A percentile compares a stretch with the other conserved stretches of the same genome.
Evolutionary conservation across 2,329 filamentous ascomycete genomes (phyloP).

Genomic region (Aspergillus floridensis): DNA sequence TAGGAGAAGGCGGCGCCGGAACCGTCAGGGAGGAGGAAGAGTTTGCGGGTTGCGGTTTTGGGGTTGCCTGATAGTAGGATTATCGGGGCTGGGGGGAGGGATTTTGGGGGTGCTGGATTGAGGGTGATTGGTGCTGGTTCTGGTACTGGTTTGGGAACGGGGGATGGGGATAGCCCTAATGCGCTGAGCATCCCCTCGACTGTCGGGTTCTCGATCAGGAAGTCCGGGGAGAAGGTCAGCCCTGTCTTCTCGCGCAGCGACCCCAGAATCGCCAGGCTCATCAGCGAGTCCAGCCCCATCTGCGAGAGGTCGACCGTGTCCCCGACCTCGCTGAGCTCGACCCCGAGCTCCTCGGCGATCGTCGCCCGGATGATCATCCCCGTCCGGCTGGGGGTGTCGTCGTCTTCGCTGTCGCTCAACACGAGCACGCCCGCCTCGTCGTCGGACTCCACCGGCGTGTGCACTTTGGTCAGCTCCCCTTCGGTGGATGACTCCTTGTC

Average conservation of each 20-base stretch:
- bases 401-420: neutral
- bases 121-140: too few relatives aligned
- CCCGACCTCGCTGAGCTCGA: neutral
- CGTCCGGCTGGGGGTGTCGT: too few relatives aligned
- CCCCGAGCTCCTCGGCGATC: slow-evolving; percentile 6
- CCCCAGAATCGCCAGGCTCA: slow-evolving; percentile 5
- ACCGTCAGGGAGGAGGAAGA: slow-evolving; percentile 52
- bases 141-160: too few relatives aligned
- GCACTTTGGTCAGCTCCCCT: too few relatives aligned
- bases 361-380: neutral
- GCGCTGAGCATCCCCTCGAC: too few relatives aligned
- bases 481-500: too few relatives aligned
- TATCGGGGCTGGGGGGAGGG: too few relatives aligned
- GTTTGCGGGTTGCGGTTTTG: slow-evolving; percentile 11
- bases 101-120: too few relatives aligned
- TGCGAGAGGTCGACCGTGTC: neutral
- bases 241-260: slow-evolving; percentile 1
- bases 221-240: neutral
- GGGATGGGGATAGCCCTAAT: too few relatives aligned
- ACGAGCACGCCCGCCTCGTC: neutral
- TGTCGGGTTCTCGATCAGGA: too few relatives aligned
- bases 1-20: slow-evolving; percentile 48
- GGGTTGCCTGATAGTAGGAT: slow-evolving; percentile 13
- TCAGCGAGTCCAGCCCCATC: slow-evolving; percentile 10
- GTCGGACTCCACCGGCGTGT: slow-evolving; percentile 1